Base-by-base conservation (phyloP, 1,284 basidiomycete species). In the Ganoderma lingzhi region DNA sequence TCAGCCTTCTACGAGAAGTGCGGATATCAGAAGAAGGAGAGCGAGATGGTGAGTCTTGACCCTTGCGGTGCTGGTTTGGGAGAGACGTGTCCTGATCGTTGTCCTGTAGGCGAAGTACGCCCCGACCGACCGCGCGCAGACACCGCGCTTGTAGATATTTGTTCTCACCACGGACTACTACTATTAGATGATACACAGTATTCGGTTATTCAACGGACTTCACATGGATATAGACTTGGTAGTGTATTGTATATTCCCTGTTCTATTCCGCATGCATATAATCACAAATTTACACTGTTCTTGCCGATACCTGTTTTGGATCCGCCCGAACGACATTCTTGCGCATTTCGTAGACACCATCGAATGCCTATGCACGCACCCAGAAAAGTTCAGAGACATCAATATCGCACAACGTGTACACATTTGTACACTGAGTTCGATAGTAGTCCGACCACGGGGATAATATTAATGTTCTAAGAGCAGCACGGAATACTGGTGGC, bases 1-100 rank as follows among this genome's bases (percentile, higher is more conserved):
- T 58, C 78, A 97, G 96, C 95, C 0, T 99, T 99, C 84, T 99
- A 99, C 81, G 87, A 96, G 82, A 99, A 98, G 82, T 99, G 97
- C 80, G 97, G 96, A 44, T 97, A 88, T 77, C 85, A 88, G 79
- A 92, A 90, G 83, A 96, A 95, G 82, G 95, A 96, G 81, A 91
- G 88, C 76, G 94, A 97, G 82, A 98, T 97, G 96, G 96, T 90
- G 73, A 62, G 83, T 79, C 28, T 51, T 62, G 41, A 19, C 19
- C 2, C 14, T 59, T 64, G 8, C 12, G 6, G n/a, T 42, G 9
- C 37, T 6, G 53, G 62, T 23, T 17, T 58, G 41, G 41, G n/a
- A 6, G 19, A 32, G 23, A 15, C 37, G n/a, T 35, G 35, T 55
- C n/a, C 63, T 68, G 17, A 68, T 63, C 39, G 39, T 60, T 64